phyloP scores from a whole-genome alignment of 2,329 filamentous ascomycete species.

The Aureobasidium leucospermi region DNA sequence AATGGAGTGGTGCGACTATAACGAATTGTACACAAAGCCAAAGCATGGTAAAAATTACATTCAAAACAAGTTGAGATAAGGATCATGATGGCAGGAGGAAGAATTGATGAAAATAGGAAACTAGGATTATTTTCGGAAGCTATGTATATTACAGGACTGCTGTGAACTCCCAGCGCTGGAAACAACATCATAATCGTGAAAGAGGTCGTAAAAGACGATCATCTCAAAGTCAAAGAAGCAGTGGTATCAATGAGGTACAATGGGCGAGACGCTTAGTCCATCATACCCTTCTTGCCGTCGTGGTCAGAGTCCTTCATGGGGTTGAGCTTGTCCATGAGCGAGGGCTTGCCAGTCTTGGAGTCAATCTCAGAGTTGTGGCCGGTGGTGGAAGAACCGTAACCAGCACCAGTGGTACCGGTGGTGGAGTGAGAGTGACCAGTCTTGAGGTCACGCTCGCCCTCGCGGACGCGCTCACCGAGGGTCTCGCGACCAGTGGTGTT shows the following conservation, averaged over 20 bases:
- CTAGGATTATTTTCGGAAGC: slow-evolving; percentile 11
- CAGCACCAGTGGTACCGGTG: neutral
- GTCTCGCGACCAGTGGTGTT: slow-evolving; percentile 9
- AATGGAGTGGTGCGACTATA: no score
- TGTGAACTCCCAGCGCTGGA: slow-evolving; percentile 10
- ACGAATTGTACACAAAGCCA: no score
- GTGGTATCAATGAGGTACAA: neutral
- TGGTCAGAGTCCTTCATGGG: slow-evolving; percentile 46
- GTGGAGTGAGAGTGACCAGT: neutral
- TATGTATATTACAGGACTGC: slow-evolving; percentile 12
- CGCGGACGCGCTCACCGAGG: slow-evolving; percentile 1
- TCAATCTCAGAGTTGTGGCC: slow-evolving; percentile 13
- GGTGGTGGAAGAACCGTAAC: neutral
- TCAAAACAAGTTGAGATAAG: neutral
- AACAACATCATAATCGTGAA: slow-evolving; percentile 14
- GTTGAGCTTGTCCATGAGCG: slow-evolving; percentile 48
- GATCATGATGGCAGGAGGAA: neutral
- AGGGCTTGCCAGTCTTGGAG: slow-evolving; percentile 33
- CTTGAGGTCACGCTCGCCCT: neutral
- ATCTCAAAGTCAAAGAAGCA: slow-evolving; percentile 6
- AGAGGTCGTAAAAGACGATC: slow-evolving; percentile 12
- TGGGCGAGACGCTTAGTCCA: slow-evolving; percentile 34
- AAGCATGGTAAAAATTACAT: neutral
- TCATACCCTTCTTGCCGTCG: slow-evolving; percentile 50
- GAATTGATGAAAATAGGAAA: neutral